Evolutionary conservation across 371 early-diverging fungal species (phyloP), one percentile per base, ranked within the genome.

Genomic region (Zychaea mexicana): DNA sequence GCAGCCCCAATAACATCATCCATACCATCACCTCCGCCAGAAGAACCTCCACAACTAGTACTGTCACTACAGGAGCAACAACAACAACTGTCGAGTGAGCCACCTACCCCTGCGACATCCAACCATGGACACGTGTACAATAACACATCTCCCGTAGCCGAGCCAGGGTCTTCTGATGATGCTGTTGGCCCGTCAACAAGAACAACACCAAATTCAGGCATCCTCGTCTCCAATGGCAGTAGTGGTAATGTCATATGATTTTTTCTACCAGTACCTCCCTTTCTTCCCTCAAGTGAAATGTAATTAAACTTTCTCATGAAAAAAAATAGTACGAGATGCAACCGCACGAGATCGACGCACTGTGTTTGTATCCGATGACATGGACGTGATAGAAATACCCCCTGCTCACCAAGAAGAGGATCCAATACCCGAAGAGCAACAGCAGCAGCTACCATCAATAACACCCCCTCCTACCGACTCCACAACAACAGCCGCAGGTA

Each of bases 291-390:
- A 12, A 17, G 15, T 12, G 42, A 42, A 42, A 36, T 36, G 2
- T 1, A n/a, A n/a, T n/a, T n/a, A n/a, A n/a, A n/a, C n/a, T n/a
- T n/a, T n/a, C n/a, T n/a, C n/a, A n/a, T n/a, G n/a, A n/a, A n/a
- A n/a, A n/a, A n/a, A n/a, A n/a, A n/a, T 52, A 61, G 65, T 69
- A 49, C 61, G 53, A 12, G 69, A 69, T 49, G 24, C 65, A 42
- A 31, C 58, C 6, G 55, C 64, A 53, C 63, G 69, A 38, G 69
- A 69, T 64, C 70, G 66, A 9, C 65, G 70, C 26, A 70, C 70
- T 32, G 66, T 70, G 6, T 53, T 70, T 47, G 56, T 65, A 12
- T 39, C 65, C 5, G 46, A 57, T 36, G 56, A 61, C 27, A 47
- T 61, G 61, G 46, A 61, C 24, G 55, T 67, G 22, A 33, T 56